Conservation (phyloP, 78 protist genomes). For the Creolimax fragrantissima region DNA sequence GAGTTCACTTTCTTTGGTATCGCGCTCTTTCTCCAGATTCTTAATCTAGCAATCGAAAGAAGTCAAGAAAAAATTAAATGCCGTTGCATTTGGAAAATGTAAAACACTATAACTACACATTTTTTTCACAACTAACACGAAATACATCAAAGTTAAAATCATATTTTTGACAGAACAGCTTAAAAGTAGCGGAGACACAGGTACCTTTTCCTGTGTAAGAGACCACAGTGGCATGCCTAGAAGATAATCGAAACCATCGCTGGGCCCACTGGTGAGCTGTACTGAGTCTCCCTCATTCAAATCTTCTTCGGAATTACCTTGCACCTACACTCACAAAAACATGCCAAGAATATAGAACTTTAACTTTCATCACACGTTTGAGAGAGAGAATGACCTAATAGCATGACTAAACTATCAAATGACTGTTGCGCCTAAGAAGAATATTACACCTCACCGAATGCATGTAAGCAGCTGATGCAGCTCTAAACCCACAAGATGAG, state of each 20-base stretch:
- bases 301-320: conserved; percentile 5
- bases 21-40: conserved; percentile 33
- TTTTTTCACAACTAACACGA: not conserved
- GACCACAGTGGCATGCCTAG: conserved; percentile 58
- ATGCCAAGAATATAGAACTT: too few relatives aligned
- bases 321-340: too few relatives aligned
- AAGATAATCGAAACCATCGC: conserved; percentile 27
- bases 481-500: too few relatives aligned
- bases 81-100: not conserved
- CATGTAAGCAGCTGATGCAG: too few relatives aligned
- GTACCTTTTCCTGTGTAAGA: conserved; percentile 64
- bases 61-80: not conserved
- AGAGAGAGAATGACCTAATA: too few relatives aligned
- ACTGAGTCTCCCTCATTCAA: not conserved
- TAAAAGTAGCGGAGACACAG: too few relatives aligned
- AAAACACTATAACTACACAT: not conserved
- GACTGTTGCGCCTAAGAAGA: too few relatives aligned
- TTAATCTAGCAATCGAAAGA: not conserved
- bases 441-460: too few relatives aligned
- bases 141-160: too few relatives aligned
- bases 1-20: conserved; percentile 35
- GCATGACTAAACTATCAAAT: too few relatives aligned
- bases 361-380: too few relatives aligned
- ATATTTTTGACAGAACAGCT: too few relatives aligned
- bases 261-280: not conserved